A percentile compares a stretch with the other conserved stretches of the same genome.
Conservation (phyloP, 495 filamentous ascomycete genomes). For the Annulohypoxylon stygium region DNA sequence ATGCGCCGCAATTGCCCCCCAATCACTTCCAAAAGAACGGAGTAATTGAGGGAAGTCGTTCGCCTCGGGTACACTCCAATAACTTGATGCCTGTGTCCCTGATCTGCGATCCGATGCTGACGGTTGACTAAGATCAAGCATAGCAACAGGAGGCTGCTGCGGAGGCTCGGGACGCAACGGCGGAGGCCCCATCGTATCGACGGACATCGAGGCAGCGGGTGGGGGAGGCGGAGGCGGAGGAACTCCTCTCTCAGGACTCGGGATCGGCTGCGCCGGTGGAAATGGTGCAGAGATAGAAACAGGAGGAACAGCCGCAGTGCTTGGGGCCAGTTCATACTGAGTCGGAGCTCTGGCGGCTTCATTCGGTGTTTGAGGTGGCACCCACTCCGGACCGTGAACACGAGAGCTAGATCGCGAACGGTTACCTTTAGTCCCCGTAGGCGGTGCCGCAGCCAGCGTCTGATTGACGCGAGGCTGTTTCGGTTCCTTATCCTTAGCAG, state of each 20-base stretch:
- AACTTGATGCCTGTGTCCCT: constrained; percentile 81
- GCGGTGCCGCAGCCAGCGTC: constrained; percentile 59
- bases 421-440: constrained; percentile 51
- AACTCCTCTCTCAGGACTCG: constrained; percentile 54
- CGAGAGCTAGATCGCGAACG: constrained; percentile 63
- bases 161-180: constrained; percentile 63
- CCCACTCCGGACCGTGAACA: constrained; percentile 57
- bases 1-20: constrained; percentile 81
- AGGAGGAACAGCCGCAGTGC: constrained; percentile 40
- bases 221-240: constrained; percentile 48
- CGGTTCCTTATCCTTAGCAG: constrained; percentile 56
- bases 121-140: constrained; percentile 58
- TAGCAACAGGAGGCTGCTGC: constrained; percentile 55
- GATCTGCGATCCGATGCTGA: constrained; percentile 59
- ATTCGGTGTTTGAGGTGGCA: constrained; percentile 49
- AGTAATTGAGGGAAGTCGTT: constrained; percentile 84
- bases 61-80: constrained; percentile 96
- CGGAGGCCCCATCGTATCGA: constrained; percentile 64
- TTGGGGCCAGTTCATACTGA: constrained; percentile 54
- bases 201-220: constrained; percentile 52
- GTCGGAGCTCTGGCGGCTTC: constrained; percentile 51
- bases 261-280: constrained; percentile 50
- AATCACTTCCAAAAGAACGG: constrained; percentile 89
- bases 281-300: constrained; percentile 58
- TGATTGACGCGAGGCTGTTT: constrained; percentile 60